phyloP scores from a whole-genome alignment of 257 asterid genomes.

The Petunia secreta region DNA sequence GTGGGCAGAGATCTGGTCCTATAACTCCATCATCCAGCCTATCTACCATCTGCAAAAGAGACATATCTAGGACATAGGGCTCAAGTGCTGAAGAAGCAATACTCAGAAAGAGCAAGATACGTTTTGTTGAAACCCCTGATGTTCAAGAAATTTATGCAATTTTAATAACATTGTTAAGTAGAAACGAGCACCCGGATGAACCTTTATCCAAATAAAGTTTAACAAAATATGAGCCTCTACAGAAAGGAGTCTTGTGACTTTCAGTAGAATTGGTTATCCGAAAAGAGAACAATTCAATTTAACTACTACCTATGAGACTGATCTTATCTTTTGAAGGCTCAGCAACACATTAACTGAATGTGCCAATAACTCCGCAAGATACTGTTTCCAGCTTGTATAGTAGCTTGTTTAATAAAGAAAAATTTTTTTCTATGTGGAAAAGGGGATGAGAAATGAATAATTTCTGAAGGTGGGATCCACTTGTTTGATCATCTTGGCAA shows the following conservation, averaged over 20 bases:
- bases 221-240: constrained; percentile 20
- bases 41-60: constrained; percentile 74
- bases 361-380: background rate
- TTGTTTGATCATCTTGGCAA: background rate
- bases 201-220: background rate
- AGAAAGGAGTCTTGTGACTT: background rate
- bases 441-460: constrained; percentile 3
- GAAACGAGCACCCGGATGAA: constrained; percentile 15
- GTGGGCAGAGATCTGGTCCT: constrained; percentile 65
- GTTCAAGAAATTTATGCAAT: constrained; percentile 13
- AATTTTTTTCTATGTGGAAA: background rate
- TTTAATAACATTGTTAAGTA: background rate
- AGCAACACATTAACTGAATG: background rate
- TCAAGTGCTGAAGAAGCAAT: constrained; percentile 20
- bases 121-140: constrained; percentile 7
- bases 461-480: background rate
- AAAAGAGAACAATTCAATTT: background rate
- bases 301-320: background rate
- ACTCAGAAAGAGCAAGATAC: background rate
- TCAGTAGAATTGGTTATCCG: background rate
- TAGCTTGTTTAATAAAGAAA: background rate
- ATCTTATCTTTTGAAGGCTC: background rate
- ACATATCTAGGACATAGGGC: constrained; percentile 21
- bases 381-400: background rate
- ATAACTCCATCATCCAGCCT: constrained; percentile 79